Conservation (phyloP, 179 eudicot species). For the Drosera spatulata region DNA sequence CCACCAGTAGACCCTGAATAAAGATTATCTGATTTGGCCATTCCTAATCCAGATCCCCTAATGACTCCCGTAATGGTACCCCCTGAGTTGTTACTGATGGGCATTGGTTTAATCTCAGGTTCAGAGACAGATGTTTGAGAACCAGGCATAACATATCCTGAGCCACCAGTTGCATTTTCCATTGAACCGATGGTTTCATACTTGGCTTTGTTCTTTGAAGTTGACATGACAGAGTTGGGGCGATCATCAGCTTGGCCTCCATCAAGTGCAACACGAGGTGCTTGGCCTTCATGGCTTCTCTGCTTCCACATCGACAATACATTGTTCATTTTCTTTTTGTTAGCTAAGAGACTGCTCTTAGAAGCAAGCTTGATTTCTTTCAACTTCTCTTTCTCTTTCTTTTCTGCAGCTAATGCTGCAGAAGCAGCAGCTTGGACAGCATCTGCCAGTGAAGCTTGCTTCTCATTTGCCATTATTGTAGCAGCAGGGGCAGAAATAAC, state of each 20-base stretch:
- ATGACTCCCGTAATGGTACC: conserved; percentile 80
- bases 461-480: conserved; percentile 59
- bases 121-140: conserved; percentile 27
- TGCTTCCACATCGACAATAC: conserved; percentile 95
- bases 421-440: conserved; percentile 98
- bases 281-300: conserved; percentile 94
- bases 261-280: conserved; percentile 79
- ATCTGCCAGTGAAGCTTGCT: conserved; percentile 74
- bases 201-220: conserved; percentile 36
- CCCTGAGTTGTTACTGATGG: conserved; percentile 49
- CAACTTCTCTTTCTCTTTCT: conserved; percentile 80
- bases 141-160: conserved; percentile 20
- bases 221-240: conserved; percentile 20
- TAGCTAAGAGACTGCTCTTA: conserved; percentile 84
- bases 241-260: conserved; percentile 62
- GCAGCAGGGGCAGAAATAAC: conserved; percentile 98
- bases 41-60: conserved; percentile 79
- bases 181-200: conserved; percentile 21
- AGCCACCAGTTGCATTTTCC: conserved; percentile 33
- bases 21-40: conserved; percentile 48
- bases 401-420: conserved; percentile 96
- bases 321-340: conserved; percentile 93
- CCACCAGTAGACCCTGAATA: conserved; percentile 35
- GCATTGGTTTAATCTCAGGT: conserved; percentile 41
- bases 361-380: conserved; percentile 96